Conservation (phyloP, 345 rosid genomes). For the Dimocarpus longan region DNA sequence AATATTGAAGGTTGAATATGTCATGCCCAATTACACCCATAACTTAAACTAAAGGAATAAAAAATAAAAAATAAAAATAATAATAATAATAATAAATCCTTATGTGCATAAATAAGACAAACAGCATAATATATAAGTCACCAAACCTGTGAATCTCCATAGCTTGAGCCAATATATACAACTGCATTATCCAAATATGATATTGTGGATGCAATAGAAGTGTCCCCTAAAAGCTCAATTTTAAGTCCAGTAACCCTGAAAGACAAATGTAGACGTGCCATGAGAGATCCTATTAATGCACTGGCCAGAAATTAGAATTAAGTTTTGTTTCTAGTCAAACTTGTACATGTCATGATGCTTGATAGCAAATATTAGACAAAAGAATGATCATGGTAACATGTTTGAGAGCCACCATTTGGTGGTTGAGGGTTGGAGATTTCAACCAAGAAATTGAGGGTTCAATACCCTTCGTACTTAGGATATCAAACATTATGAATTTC, state of each 20-base stretch:
- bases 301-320: background rate
- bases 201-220: constrained; percentile 90
- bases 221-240: constrained; percentile 95
- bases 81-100: too few species aligned
- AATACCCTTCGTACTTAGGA: background rate
- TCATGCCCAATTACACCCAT: background rate
- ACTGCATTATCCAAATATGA: constrained; percentile 90
- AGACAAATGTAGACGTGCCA: constrained; percentile 19
- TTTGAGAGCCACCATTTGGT: background rate
- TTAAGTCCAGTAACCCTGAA: constrained; percentile 93
- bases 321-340: background rate
- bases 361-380: background rate
- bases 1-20: background rate
- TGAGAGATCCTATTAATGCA: constrained; percentile 12
- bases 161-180: constrained; percentile 89
- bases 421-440: background rate
- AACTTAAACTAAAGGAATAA: background rate
- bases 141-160: constrained; percentile 92
- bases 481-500: background rate
- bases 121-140: background rate
- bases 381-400: constrained; percentile 29
- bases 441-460: background rate
- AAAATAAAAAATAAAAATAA: background rate
- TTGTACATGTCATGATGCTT: background rate
- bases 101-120: background rate